These are phyloP conservation scores for Teunomyces funiuensis DNA, from an alignment of 805 yeast species.

Conservation along the genomic window DNA sequence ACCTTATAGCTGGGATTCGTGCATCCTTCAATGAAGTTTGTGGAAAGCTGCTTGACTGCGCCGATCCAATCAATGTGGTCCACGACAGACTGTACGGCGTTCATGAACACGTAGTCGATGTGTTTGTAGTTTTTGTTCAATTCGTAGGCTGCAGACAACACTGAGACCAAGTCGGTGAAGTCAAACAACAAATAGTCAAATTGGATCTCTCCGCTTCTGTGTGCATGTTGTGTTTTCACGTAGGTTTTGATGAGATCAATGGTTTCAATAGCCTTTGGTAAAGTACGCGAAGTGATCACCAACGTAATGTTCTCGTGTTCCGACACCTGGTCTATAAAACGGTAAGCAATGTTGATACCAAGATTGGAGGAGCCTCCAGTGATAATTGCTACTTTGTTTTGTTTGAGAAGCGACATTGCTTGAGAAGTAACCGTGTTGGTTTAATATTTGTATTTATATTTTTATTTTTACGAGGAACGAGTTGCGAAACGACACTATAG, in stretches of 20 bases:
- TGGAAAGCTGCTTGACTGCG: conserved; percentile 66
- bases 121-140: conserved; percentile 60
- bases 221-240: conserved; percentile 21
- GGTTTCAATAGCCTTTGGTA: conserved; percentile 79
- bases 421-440: background rate
- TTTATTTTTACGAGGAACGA: conserved; percentile 1
- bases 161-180: conserved; percentile 84
- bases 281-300: conserved; percentile 84
- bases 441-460: background rate
- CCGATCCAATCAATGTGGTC: conserved; percentile 83
- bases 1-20: conserved; percentile 85
- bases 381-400: conserved; percentile 37
- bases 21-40: conserved; percentile 75
- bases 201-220: conserved; percentile 60
- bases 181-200: conserved; percentile 90
- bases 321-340: conserved; percentile 65
- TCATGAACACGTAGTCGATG: conserved; percentile 77
- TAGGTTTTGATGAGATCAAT: conserved; percentile 49
- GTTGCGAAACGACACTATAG: background rate
- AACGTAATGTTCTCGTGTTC: conserved; percentile 61
- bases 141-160: conserved; percentile 72
- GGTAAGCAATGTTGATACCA: conserved; percentile 81
- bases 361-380: conserved; percentile 58
- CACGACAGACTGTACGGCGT: conserved; percentile 88
- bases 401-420: conserved; percentile 14